phyloP scores from a whole-genome alignment of 2,329 filamentous ascomycete genomes.

The Periconia sp. region DNA sequence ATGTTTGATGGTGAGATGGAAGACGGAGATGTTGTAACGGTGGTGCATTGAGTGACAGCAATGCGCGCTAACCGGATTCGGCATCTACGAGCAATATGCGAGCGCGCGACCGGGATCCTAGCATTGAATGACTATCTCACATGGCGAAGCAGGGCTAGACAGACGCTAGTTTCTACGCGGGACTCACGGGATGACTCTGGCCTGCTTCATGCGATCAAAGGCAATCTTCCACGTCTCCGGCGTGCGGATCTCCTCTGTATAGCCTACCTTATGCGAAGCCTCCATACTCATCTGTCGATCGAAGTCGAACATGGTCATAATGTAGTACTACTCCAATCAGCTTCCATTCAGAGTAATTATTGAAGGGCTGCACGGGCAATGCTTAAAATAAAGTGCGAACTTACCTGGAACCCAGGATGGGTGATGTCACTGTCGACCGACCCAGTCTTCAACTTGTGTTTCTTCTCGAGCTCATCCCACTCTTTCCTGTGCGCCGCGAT shows the following conservation, averaged over 20 bases:
- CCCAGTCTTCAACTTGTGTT: conserved; percentile 39
- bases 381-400: neutral
- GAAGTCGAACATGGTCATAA: conserved; percentile 52
- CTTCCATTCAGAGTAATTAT: neutral
- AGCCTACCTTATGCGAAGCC: conserved; percentile 46
- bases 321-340: conserved; percentile 31
- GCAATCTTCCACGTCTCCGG: conserved; percentile 51
- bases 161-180: too few species aligned
- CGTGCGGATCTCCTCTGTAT: conserved; percentile 47
- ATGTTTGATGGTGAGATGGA: too few species aligned
- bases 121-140: too few species aligned
- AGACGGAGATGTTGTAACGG: too few species aligned
- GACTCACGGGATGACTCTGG: conserved; percentile 49
- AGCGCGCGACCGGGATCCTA: too few species aligned
- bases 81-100: too few species aligned
- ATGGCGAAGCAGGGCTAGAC: too few species aligned
- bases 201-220: conserved; percentile 51
- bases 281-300: conserved; percentile 55
- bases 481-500: conserved; percentile 33
- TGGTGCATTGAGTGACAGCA: too few species aligned
- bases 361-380: too few species aligned
- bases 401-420: conserved; percentile 38
- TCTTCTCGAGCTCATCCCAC: conserved; percentile 36
- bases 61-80: too few species aligned
- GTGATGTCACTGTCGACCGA: conserved; percentile 54